A percentile compares a stretch with the other conserved stretches of the same genome.
Conservation (phyloP, 108 stramenopile species). For the Fragilaria crotonensis region DNA sequence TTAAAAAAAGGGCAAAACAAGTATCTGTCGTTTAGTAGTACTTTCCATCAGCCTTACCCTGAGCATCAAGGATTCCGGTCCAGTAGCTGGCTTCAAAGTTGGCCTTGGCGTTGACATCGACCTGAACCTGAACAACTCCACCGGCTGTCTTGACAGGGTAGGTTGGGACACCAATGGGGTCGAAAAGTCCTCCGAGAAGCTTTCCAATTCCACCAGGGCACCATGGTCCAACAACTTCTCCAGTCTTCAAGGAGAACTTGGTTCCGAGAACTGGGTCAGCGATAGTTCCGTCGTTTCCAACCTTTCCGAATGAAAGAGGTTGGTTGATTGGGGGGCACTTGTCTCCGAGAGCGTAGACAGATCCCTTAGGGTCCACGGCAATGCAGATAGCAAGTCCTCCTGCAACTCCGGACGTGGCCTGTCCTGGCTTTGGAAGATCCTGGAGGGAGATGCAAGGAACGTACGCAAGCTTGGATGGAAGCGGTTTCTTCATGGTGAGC, state of each 20-base stretch:
- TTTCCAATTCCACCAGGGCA: conserved; percentile 91
- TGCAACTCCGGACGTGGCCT: conserved; percentile 87
- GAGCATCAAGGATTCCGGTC: conserved; percentile 95
- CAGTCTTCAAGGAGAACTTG: conserved; percentile 91
- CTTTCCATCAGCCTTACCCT: conserved; percentile 97
- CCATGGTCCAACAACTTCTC: conserved; percentile 84
- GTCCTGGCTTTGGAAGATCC: conserved; percentile 82
- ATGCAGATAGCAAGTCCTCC: conserved; percentile 95
- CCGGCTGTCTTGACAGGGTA: conserved; percentile 90
- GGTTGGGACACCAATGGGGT: conserved; percentile 86
- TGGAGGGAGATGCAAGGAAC: conserved; percentile 78
- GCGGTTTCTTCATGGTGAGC: conserved; percentile 39
- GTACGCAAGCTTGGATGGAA: conserved; percentile 57
- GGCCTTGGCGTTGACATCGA: conserved; percentile 96
- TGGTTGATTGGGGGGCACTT: conserved; percentile 96
- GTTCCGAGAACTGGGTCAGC: conserved; percentile 91
- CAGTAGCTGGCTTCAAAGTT: conserved; percentile 97
- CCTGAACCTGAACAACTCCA: conserved; percentile 84
- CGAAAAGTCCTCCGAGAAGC: conserved; percentile 91
- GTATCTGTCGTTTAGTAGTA: conserved; percentile 98
- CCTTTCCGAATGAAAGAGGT: conserved; percentile 91
- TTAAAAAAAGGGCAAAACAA: too few relatives aligned
- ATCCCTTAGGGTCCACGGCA: conserved; percentile 90
- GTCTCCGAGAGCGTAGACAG: conserved; percentile 91
- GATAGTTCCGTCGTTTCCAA: conserved; percentile 72